These are phyloP conservation scores for Xylariaceae sp. DNA, from an alignment of 2,329 filamentous ascomycete species.

Conservation along the genomic window DNA sequence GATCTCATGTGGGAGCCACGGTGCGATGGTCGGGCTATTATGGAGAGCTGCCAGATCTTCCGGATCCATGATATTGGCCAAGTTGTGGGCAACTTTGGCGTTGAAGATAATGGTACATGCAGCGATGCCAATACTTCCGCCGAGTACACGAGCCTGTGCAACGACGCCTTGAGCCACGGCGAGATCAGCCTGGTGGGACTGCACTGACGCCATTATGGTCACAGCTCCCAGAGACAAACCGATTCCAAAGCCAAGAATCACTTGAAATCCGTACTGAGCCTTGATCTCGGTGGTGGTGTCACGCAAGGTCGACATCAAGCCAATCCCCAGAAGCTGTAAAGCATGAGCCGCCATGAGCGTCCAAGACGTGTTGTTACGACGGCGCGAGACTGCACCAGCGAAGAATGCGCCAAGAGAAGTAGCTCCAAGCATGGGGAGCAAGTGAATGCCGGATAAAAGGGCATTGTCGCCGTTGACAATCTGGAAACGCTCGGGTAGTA, in stretches of 20 bases:
- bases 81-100: slow-evolving; percentile 37
- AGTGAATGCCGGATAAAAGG: slow-evolving; percentile 54
- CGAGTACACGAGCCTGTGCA: slow-evolving; percentile 58
- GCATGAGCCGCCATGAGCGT: slow-evolving; percentile 49
- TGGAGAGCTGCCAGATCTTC: slow-evolving; percentile 42
- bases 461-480: slow-evolving; percentile 54
- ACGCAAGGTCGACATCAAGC: slow-evolving; percentile 47
- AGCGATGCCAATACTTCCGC: slow-evolving; percentile 58
- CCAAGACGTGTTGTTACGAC: slow-evolving; percentile 51
- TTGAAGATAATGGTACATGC: slow-evolving; percentile 60
- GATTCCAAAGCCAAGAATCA: slow-evolving; percentile 57
- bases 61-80: slow-evolving; percentile 36
- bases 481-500: slow-evolving; percentile 59
- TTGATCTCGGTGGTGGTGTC: slow-evolving; percentile 33
- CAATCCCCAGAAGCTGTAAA: slow-evolving; percentile 52
- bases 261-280: slow-evolving; percentile 53
- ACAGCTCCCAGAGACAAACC: slow-evolving; percentile 56
- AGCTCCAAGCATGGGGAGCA: slow-evolving; percentile 57
- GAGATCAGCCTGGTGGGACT: slow-evolving; percentile 47
- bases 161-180: slow-evolving; percentile 60
- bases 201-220: slow-evolving; percentile 56
- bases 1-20: slow-evolving; percentile 33
- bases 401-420: slow-evolving; percentile 57
- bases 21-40: slow-evolving; percentile 41
- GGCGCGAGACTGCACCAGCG: slow-evolving; percentile 52